A percentile compares a stretch with the other conserved stretches of the same genome.
Evolutionary conservation across 2,329 filamentous ascomycete genomes (phyloP).

Genomic region (Alternaria arborescens): DNA sequence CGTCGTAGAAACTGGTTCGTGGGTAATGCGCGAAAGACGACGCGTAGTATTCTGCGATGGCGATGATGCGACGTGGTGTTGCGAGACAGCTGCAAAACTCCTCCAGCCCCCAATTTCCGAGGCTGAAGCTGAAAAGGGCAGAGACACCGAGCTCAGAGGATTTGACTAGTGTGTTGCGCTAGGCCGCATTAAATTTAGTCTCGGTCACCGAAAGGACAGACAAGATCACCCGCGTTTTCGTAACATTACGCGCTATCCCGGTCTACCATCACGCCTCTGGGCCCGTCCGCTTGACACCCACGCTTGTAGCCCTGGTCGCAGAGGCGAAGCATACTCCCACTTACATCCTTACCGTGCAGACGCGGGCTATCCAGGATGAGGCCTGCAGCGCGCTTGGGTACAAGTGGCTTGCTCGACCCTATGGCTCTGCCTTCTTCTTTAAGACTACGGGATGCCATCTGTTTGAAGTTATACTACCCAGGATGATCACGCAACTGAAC

Average conservation of each 20-base stretch:
- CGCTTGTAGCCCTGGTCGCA: conserved; percentile 24
- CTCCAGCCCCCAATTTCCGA: conserved; percentile 20
- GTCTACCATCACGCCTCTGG: conserved; percentile 21
- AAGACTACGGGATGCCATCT: conserved; percentile 37
- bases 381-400: conserved; percentile 21
- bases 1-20: background rate
- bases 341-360: conserved; percentile 27
- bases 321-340: conserved; percentile 23
- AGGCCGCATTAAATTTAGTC: background rate
- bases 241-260: conserved; percentile 11
- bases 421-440: conserved; percentile 26
- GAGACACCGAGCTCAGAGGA: conserved; percentile 5
- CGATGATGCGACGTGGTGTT: conserved; percentile 19
- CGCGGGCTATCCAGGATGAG: conserved; percentile 29
- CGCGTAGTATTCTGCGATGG: conserved; percentile 8
- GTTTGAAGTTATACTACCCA: conserved; percentile 28
- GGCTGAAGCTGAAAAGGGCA: conserved; percentile 18
- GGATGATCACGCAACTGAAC: conserved; percentile 28
- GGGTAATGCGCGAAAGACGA: background rate
- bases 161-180: background rate
- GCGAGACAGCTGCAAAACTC: conserved; percentile 13
- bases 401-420: conserved; percentile 35
- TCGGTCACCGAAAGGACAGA: conserved; percentile 1
- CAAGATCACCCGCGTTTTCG: conserved; percentile 6
- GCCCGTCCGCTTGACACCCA: conserved; percentile 30